Evolutionary conservation across 768 basidiomycete species (phyloP).

Genomic region (Botryobasidium botryosum): DNA sequence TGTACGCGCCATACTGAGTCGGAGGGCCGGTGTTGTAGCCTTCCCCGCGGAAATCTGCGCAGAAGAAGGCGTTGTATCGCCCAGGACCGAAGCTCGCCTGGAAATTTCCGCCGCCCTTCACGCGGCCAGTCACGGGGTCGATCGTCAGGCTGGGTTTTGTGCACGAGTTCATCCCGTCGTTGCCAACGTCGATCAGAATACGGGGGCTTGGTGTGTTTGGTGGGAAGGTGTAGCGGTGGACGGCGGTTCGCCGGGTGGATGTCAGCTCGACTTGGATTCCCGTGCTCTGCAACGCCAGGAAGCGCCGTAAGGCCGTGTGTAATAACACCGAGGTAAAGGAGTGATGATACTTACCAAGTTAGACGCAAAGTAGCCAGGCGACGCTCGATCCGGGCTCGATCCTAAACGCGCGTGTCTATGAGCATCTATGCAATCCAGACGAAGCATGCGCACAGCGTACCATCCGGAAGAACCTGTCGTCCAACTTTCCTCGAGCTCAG

Average conservation of each 20-base stretch:
- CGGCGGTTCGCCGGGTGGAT: constrained; percentile 17
- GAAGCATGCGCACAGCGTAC: no score
- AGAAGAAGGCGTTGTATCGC: constrained; percentile 39
- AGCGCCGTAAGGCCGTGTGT: no score
- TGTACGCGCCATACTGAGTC: constrained; percentile 39
- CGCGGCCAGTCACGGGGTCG: constrained; percentile 31
- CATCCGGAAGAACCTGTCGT: no score
- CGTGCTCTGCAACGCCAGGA: constrained; percentile 33
- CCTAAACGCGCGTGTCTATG: no score
- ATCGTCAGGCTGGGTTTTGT: constrained; percentile 32
- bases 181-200: constrained; percentile 44
- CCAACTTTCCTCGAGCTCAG: no score
- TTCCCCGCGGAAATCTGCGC: constrained; percentile 45
- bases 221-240: constrained; percentile 29
- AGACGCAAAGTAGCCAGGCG: no score
- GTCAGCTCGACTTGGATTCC: background rate
- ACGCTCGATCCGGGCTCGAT: no score
- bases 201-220: no score
- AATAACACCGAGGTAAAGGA: no score
- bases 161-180: constrained; percentile 39
- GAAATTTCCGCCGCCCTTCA: constrained; percentile 30
- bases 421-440: no score
- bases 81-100: constrained; percentile 44
- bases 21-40: constrained; percentile 29
- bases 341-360: no score